Conservation (phyloP, 1,284 basidiomycete genomes). For the Irpex sp. region DNA sequence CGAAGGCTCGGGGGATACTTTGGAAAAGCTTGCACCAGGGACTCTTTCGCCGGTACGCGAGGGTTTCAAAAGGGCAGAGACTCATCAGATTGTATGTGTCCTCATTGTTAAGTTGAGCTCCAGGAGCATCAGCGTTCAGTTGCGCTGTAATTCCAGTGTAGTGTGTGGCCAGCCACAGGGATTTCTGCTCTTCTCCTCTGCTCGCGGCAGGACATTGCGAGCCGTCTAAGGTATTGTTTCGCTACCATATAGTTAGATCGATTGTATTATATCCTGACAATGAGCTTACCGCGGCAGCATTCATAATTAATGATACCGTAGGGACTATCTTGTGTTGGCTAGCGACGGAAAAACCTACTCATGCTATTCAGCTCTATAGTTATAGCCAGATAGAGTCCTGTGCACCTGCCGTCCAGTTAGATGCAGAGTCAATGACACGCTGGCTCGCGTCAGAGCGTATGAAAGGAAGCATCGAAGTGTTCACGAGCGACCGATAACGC, state of each 20-base stretch:
- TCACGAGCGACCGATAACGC: conserved; percentile 49
- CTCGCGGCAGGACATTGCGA: conserved; percentile 60
- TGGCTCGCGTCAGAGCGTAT: conserved; percentile 55
- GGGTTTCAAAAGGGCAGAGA: conserved; percentile 75
- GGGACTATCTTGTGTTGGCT: conserved; percentile 26
- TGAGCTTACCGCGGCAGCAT: neutral
- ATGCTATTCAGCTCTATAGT: conserved; percentile 16
- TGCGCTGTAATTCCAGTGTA: conserved; percentile 50
- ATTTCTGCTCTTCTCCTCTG: conserved; percentile 37
- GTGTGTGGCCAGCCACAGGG: conserved; percentile 51
- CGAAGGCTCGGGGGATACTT: conserved; percentile 44
- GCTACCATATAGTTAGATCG: conserved; percentile 19
- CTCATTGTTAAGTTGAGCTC: conserved; percentile 48
- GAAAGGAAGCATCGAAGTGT: conserved; percentile 48
- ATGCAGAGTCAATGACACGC: conserved; percentile 63
- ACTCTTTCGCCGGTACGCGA: conserved; percentile 47
- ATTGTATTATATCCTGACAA: neutral
- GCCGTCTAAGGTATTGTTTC: conserved; percentile 74
- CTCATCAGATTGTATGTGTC: conserved; percentile 64
- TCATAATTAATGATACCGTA: conserved; percentile 43
- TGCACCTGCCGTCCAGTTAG: conserved; percentile 66
- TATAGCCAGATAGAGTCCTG: neutral
- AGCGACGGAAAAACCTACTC: conserved; percentile 32
- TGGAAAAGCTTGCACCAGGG: conserved; percentile 69
- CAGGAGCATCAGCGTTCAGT: conserved; percentile 57